phyloP scores from a whole-genome alignment of 192 early-diverging fungal genomes.

The Backusella mclennaniae region DNA sequence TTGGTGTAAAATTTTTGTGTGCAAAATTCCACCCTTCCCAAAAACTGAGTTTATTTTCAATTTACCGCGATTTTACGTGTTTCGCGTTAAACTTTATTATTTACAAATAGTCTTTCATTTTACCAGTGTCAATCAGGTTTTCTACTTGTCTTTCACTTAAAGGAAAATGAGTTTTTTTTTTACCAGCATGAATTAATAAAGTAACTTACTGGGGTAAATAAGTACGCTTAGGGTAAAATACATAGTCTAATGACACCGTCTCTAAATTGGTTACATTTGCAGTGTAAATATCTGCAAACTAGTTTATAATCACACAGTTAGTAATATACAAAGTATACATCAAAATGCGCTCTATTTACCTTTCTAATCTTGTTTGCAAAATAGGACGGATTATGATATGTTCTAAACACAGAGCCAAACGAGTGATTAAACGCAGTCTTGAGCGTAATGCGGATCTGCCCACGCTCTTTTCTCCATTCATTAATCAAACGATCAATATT shows the following conservation, averaged over 20 bases:
- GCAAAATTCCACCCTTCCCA: neutral
- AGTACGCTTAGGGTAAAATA: conserved; percentile 60
- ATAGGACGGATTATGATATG: conserved; percentile 56
- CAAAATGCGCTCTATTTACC: conserved; percentile 3
- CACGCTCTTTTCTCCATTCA: conserved; percentile 46
- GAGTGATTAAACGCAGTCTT: conserved; percentile 52
- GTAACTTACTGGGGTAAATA: conserved; percentile 53
- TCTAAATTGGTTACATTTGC: conserved; percentile 53
- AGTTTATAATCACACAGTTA: neutral
- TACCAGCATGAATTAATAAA: neutral
- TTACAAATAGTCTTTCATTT: conserved; percentile 9
- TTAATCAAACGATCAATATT: conserved; percentile 38
- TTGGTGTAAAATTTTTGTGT: neutral
- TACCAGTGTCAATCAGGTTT: conserved; percentile 33
- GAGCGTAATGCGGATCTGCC: conserved; percentile 40
- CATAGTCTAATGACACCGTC: conserved; percentile 55
- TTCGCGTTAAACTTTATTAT: neutral
- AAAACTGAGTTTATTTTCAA: neutral
- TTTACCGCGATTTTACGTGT: neutral
- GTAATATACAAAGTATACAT: neutral
- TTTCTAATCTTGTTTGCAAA: conserved; percentile 60
- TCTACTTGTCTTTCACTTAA: conserved; percentile 32
- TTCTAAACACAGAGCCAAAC: conserved; percentile 63
- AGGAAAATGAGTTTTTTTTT: neutral
- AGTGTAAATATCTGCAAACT: conserved; percentile 46